These are phyloP conservation scores for Xylaria nigripes DNA, from an alignment of 495 filamentous ascomycete genomes.

Conservation along the genomic window DNA sequence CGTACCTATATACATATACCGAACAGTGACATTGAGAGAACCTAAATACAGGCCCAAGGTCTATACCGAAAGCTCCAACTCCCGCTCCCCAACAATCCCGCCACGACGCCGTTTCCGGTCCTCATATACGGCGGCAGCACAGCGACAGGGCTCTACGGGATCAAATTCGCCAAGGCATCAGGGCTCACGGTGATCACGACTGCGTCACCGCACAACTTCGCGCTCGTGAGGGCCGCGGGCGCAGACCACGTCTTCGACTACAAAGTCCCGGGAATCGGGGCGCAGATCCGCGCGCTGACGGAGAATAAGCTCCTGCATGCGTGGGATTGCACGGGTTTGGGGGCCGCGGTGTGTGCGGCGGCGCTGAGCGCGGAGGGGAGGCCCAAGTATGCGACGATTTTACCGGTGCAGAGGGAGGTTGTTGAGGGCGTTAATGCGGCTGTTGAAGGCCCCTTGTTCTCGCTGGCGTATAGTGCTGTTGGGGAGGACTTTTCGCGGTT, in stretches of 20 bases:
- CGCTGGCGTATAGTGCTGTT: no score
- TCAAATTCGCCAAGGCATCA: conserved; percentile 41
- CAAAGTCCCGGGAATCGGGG: conserved; percentile 25
- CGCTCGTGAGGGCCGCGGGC: conserved; percentile 32
- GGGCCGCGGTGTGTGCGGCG: conserved; percentile 17
- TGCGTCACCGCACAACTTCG: conserved; percentile 35
- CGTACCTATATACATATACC: no score
- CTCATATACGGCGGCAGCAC: conserved; percentile 47
- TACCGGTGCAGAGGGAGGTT: no score
- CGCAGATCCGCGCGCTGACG: conserved; percentile 28
- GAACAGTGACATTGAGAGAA: no score
- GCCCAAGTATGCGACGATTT: conserved; percentile 18
- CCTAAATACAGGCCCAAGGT: conserved; percentile 37
- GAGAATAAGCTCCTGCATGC: conserved; percentile 18
- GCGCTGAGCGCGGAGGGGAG: conserved; percentile 19
- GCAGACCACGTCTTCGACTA: conserved; percentile 43
- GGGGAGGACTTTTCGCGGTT: no score
- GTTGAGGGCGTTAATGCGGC: no score
- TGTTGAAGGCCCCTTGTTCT: no score
- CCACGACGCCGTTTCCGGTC: conserved; percentile 21
- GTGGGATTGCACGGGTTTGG: conserved; percentile 30
- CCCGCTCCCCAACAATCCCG: conserved; percentile 28
- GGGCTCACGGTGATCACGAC: conserved; percentile 41
- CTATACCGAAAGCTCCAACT: conserved; percentile 35
- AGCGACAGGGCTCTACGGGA: conserved; percentile 39